phyloP scores from a whole-genome alignment of 805 yeast species.

The Cyberlindnera japonica region DNA sequence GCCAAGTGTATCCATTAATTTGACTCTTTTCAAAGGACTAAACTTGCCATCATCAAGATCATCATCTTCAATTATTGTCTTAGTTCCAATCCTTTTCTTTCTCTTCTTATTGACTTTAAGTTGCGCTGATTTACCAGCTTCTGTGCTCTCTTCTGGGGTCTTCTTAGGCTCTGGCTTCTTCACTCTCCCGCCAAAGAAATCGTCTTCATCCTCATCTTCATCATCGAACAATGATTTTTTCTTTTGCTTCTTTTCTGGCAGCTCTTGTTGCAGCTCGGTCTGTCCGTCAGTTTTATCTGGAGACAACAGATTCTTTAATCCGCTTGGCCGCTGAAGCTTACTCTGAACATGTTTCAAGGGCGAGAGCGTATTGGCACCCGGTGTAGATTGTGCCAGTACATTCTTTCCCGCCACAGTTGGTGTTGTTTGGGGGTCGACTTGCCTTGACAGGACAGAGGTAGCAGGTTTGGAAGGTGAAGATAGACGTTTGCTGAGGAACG shows the following conservation, averaged over 20 bases:
- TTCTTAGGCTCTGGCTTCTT: conserved; percentile 11
- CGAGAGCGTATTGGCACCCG: conserved; percentile 21
- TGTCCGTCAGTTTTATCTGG: conserved; percentile 12
- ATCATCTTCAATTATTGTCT: conserved; percentile 18
- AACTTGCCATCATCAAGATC: conserved; percentile 19
- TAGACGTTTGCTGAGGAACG: conserved; percentile 20
- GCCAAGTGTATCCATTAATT: conserved; percentile 24
- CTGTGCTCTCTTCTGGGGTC: not conserved
- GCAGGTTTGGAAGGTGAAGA: conserved; percentile 11
- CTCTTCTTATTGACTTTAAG: conserved; percentile 13
- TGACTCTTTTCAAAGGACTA: conserved; percentile 25
- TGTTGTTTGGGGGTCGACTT: conserved; percentile 7
- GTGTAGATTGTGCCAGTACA: conserved; percentile 27
- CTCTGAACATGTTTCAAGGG: conserved; percentile 21
- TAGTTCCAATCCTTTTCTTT: conserved; percentile 22
- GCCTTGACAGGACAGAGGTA: not conserved
- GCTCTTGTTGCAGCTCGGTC: not conserved
- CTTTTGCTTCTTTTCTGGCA: conserved; percentile 9
- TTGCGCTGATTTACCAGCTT: not conserved
- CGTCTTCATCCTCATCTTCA: conserved; percentile 29
- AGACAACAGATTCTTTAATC: conserved; percentile 24
- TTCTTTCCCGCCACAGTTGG: conserved; percentile 15
- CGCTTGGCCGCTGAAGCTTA: conserved; percentile 19
- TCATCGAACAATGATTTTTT: conserved; percentile 26
- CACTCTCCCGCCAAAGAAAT: conserved; percentile 21